Percentiles rank a stretch among this genome's conserved stretches.
Evolutionary conservation across 1,284 basidiomycete genomes (phyloP).

Genomic region (Microbotryum intermedium): DNA sequence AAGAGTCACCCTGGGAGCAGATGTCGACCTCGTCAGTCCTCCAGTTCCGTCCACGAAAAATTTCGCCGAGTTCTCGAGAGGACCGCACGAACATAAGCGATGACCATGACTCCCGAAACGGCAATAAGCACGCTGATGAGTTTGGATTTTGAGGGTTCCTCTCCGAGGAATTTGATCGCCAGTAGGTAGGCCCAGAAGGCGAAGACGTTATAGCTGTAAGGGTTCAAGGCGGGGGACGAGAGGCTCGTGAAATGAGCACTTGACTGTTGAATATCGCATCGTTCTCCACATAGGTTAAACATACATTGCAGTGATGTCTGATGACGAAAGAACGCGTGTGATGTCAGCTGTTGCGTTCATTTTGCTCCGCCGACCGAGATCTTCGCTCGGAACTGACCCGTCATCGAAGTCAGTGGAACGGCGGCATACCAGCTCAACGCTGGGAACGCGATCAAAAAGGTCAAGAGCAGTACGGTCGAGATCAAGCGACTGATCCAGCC

Average conservation of each 20-base stretch:
- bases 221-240: no score
- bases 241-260: no score
- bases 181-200: slow-evolving; percentile 33
- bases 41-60: no score
- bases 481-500: slow-evolving; percentile 15
- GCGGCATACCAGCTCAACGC: slow-evolving; percentile 32
- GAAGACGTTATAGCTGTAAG: not conserved
- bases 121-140: slow-evolving; percentile 64
- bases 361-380: no score
- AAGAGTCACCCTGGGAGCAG: no score
- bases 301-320: not conserved
- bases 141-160: slow-evolving; percentile 48
- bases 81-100: slow-evolving; percentile 54
- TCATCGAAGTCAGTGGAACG: slow-evolving; percentile 30
- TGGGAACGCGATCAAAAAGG: slow-evolving; percentile 30
- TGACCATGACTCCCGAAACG: slow-evolving; percentile 58
- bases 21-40: no score
- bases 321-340: not conserved
- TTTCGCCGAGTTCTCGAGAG: no score
- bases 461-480: slow-evolving; percentile 15
- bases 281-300: no score
- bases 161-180: slow-evolving; percentile 30
- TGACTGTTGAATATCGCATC: no score
- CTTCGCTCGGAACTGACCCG: no score
- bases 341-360: no score